Base-by-base conservation (phyloP, 1,139 yeast genomes). In the Sugiyamaella paludigena region DNA sequence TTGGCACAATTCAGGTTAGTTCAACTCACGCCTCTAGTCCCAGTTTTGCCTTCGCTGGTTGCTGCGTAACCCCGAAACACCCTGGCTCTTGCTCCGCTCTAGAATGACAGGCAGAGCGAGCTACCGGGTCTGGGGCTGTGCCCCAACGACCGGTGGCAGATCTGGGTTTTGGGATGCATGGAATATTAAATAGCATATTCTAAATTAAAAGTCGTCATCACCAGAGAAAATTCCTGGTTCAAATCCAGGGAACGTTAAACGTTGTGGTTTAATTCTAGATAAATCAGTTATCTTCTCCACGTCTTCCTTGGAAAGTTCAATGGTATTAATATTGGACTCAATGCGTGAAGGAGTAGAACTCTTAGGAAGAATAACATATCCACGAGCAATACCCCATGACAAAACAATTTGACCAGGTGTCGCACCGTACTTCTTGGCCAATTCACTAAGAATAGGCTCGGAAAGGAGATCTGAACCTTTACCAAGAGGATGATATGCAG, bases 401-500 rank as follows among this genome's bases (percentile, higher is more conserved):
- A 86, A 72, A 53, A 83, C 73, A 19, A 86, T 70, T 51, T 80
- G 78, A n/a, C 84, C 87, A 6, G 86, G 72, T 1, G 78, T 66
- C 38, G 76, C 80, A 28, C 66, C 63, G 62, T 81, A 73, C 56
- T 75, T 75, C 48, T 77, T 69, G 36, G 88, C 87, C 49, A 85
- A 64, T 40, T 73, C 66, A 19, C 62, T 58, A 33, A 87, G 66
- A 1, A 70, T 68, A 33, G 74, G 72, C 58, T 84, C 78, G 42
- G 72, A 68, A 33, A 62, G 55, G 42, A 63, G 53, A 11, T 49
- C 47, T 11, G 52, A 37, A 29, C 46, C 44, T 56, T 53, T 70
- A 55, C 58, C 69, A 16, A 87, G 84, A 4, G 95, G 84, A 4
- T 88, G 81, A 68, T 85, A 87, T 16, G 92, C 91, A 65, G 83